Evolutionary conservation across 2,329 filamentous ascomycete genomes (phyloP).

Genomic region (Talaromyces sp.): DNA sequence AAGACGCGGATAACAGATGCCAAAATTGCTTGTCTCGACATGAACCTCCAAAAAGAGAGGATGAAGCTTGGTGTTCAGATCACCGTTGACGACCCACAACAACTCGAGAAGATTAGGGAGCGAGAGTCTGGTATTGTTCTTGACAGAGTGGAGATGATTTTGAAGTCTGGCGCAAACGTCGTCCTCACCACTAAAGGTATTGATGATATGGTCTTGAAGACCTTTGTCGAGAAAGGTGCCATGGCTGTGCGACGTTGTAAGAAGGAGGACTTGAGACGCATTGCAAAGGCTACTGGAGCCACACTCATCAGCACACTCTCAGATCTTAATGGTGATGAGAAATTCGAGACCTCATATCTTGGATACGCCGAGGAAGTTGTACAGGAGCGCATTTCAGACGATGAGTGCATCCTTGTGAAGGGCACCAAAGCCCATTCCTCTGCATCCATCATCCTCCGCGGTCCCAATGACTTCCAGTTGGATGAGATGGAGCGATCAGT

Average conservation of each 20-base stretch:
- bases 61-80: slow-evolving; percentile 99
- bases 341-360: slow-evolving; percentile 84
- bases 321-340: slow-evolving; percentile 95
- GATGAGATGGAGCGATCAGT: slow-evolving; percentile 99
- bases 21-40: slow-evolving; percentile 94
- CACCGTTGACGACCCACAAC: slow-evolving; percentile 93
- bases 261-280: slow-evolving; percentile 94
- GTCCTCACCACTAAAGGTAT: slow-evolving; percentile 97
- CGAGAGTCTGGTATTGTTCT: slow-evolving; percentile 90
- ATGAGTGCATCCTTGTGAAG: slow-evolving; percentile 96
- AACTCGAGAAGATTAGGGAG: slow-evolving; percentile 94
- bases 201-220: slow-evolving; percentile 90
- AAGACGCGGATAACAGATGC: slow-evolving; percentile 86
- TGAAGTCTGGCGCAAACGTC: slow-evolving; percentile 96
- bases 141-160: slow-evolving; percentile 92
- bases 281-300: slow-evolving; percentile 92
- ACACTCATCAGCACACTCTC: slow-evolving; percentile 90
- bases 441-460: slow-evolving; percentile 91
- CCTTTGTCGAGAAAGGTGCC: slow-evolving; percentile 88
- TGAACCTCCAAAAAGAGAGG: slow-evolving; percentile 97
- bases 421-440: slow-evolving; percentile 92
- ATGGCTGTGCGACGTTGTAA: slow-evolving; percentile 97
- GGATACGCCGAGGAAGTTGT: slow-evolving; percentile 91
- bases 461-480: slow-evolving; percentile 91
- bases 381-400: slow-evolving; percentile 98